phyloP scores from a whole-genome alignment of 1,284 basidiomycete species.

The Lentinus polychrous region DNA sequence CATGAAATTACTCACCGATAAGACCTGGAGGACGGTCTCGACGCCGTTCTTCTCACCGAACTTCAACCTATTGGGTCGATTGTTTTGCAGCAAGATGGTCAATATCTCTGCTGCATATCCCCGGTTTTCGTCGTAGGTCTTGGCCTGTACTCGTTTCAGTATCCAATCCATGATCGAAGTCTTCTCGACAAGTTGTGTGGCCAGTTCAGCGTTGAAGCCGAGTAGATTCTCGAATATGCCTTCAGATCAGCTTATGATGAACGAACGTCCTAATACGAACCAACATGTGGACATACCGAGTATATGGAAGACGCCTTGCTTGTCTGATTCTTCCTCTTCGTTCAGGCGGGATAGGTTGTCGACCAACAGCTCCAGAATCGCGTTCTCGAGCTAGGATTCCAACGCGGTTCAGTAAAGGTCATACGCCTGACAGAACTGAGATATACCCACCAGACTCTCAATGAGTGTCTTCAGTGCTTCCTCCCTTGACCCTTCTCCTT shows the following conservation, averaged over 20 bases:
- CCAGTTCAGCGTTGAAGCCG: slow-evolving; percentile 74
- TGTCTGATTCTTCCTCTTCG: slow-evolving; percentile 81
- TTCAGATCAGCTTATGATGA: neutral
- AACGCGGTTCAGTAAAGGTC: slow-evolving; percentile 3
- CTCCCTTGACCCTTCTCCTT: slow-evolving; percentile 54
- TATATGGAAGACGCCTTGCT: slow-evolving; percentile 89
- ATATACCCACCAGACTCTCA: slow-evolving; percentile 59
- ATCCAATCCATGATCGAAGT: slow-evolving; percentile 80
- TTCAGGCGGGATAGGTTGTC: slow-evolving; percentile 83
- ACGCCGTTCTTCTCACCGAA: slow-evolving; percentile 72
- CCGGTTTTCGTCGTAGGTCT: slow-evolving; percentile 78
- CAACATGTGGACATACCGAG: slow-evolving; percentile 43
- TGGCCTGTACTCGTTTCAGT: slow-evolving; percentile 67
- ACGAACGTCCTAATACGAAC: neutral
- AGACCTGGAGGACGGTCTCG: slow-evolving; percentile 68
- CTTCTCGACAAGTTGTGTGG: slow-evolving; percentile 61
- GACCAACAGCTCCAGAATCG: slow-evolving; percentile 83
- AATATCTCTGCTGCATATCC: slow-evolving; percentile 86
- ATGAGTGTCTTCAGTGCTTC: slow-evolving; percentile 68
- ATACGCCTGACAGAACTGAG: neutral
- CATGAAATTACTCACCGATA: slow-evolving; percentile 60
- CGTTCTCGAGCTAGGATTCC: slow-evolving; percentile 60
- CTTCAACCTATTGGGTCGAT: slow-evolving; percentile 54
- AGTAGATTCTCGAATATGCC: slow-evolving; percentile 92
- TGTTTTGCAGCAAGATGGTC: slow-evolving; percentile 82